These are phyloP conservation scores for Trichoderma sp. DNA, from an alignment of 2,329 filamentous ascomycete species.

Conservation along the genomic window DNA sequence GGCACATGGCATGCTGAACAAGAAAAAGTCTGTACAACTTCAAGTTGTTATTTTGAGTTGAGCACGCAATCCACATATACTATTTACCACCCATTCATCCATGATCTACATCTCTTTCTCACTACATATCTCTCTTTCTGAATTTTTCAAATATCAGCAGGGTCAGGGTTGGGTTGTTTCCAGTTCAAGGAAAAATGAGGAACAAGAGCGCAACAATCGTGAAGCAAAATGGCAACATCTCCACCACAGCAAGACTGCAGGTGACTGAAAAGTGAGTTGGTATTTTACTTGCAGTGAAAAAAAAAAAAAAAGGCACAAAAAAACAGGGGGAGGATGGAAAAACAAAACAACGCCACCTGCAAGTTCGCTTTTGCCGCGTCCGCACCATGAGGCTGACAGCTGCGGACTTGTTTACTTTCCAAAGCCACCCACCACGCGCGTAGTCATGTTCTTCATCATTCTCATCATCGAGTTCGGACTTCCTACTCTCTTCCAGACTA, in stretches of 20 bases:
- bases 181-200: not conserved
- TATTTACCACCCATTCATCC: not conserved
- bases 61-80: conserved; percentile 1
- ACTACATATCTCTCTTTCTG: too few relatives aligned
- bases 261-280: not conserved
- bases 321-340: not conserved
- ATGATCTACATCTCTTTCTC: too few relatives aligned
- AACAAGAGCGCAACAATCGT: not conserved
- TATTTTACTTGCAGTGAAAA: not conserved
- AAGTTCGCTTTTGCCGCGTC: not conserved
- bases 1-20: conserved; percentile 20
- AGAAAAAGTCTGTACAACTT: not conserved
- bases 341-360: not conserved
- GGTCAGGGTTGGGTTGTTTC: not conserved
- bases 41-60: not conserved
- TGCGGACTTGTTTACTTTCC: not conserved
- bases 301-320: not conserved
- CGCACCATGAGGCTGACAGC: not conserved
- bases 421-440: not conserved
- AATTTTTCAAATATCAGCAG: not conserved
- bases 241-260: not conserved
- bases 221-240: not conserved
- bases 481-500: not conserved
- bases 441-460: not conserved
- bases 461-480: not conserved